Percentiles rank a stretch among this genome's conserved stretches.
phyloP scores from a whole-genome alignment of 2,329 filamentous ascomycete species.

The Xylaria arbuscula region DNA sequence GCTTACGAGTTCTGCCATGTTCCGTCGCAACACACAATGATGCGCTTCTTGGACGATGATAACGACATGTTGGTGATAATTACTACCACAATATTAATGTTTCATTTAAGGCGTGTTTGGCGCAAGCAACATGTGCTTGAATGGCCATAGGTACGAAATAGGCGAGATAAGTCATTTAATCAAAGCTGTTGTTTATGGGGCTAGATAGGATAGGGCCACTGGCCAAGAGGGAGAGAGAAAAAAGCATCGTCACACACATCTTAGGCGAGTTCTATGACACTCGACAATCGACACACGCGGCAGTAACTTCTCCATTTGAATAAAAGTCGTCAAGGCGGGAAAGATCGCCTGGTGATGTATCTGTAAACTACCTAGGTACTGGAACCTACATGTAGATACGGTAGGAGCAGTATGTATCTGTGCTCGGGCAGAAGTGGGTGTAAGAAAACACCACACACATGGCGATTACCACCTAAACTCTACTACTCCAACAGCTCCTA shows the following conservation, averaged over 20 bases:
- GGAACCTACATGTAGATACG: background rate
- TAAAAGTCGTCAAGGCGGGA: background rate
- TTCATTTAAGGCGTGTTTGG: slow-evolving; percentile 4
- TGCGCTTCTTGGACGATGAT: slow-evolving; percentile 55
- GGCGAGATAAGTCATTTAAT: background rate
- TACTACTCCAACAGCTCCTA: too few species aligned
- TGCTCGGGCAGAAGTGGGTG: background rate
- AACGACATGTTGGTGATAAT: slow-evolving; percentile 19
- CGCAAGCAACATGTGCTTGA: background rate
- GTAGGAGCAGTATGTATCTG: slow-evolving; percentile 4
- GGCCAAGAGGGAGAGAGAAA: background rate
- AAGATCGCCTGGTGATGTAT: background rate
- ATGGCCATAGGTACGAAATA: background rate
- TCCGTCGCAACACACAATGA: slow-evolving; percentile 65
- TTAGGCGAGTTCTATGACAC: background rate
- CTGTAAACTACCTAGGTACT: background rate
- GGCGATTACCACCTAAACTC: too few species aligned
- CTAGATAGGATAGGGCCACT: background rate
- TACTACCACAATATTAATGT: background rate
- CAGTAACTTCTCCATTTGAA: background rate
- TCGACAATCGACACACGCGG: background rate
- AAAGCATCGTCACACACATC: background rate
- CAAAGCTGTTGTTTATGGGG: background rate
- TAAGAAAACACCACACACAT: background rate
- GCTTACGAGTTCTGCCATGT: slow-evolving; percentile 63